phyloP scores from a whole-genome alignment of 768 basidiomycete species.

The Nevesoporus exiguus region DNA sequence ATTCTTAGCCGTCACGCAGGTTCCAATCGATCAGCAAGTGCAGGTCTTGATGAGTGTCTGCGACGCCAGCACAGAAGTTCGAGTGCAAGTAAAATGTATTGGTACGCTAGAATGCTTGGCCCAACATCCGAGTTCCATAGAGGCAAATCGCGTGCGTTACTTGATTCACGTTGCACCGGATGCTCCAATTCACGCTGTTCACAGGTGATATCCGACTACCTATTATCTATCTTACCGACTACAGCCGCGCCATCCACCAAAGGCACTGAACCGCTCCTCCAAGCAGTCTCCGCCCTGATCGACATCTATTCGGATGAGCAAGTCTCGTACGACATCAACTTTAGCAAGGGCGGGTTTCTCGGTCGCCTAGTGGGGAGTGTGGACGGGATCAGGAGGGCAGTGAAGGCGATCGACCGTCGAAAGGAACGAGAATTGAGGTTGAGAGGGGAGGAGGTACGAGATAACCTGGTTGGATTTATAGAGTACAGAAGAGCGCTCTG shows the following conservation, averaged over 20 bases:
- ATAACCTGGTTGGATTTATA: slow-evolving; percentile 74
- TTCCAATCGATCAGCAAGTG: slow-evolving; percentile 58
- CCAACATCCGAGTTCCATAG: slow-evolving; percentile 57
- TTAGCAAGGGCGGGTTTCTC: slow-evolving; percentile 59
- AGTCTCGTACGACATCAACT: slow-evolving; percentile 76
- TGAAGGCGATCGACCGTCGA: slow-evolving; percentile 63
- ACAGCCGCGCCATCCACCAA: slow-evolving; percentile 36
- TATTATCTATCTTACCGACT: slow-evolving; percentile 61
- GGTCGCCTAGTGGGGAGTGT: slow-evolving; percentile 54
- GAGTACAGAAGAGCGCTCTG: slow-evolving; percentile 62
- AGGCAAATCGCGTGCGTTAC: slow-evolving; percentile 46
- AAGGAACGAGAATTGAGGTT: slow-evolving; percentile 61
- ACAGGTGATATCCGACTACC: slow-evolving; percentile 61
- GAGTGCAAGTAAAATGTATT: slow-evolving; percentile 70
- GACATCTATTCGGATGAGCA: slow-evolving; percentile 93
- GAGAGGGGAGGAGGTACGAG: slow-evolving; percentile 72
- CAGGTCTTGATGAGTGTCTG: slow-evolving; percentile 65
- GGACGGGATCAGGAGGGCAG: slow-evolving; percentile 58
- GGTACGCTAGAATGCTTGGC: slow-evolving; percentile 86
- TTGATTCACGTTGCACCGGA: slow-evolving; percentile 5
- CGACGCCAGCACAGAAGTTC: slow-evolving; percentile 49
- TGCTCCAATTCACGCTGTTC: background rate
- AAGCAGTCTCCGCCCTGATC: slow-evolving; percentile 77
- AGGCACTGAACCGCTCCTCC: slow-evolving; percentile 68
- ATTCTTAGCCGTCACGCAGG: slow-evolving; percentile 33